Evolutionary conservation across 768 basidiomycete genomes (phyloP).

Genomic region (Phanerochaete sordida): DNA sequence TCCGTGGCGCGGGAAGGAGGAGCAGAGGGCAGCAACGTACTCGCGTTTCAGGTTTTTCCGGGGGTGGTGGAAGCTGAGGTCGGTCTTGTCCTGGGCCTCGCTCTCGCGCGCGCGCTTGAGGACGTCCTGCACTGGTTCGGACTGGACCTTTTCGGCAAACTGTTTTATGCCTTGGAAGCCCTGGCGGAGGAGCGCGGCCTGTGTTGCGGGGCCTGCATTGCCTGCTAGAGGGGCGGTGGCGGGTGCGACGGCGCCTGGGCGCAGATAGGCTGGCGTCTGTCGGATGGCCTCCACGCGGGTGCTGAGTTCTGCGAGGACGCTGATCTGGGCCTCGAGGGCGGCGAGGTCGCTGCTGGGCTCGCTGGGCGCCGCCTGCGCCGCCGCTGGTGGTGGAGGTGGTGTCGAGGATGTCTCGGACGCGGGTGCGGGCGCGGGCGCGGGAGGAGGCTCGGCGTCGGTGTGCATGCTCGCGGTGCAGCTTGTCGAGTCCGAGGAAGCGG

Average conservation of each 20-base stretch:
- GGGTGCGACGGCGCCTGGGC: slow-evolving; percentile 32
- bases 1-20: neutral
- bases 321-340: slow-evolving; percentile 40
- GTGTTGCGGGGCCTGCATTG: slow-evolving; percentile 26
- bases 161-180: slow-evolving; percentile 47
- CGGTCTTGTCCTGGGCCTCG: slow-evolving; percentile 46
- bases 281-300: slow-evolving; percentile 41
- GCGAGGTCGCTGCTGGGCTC: slow-evolving; percentile 1
- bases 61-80: slow-evolving; percentile 42
- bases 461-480: too few species aligned
- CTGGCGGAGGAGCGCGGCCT: slow-evolving; percentile 19
- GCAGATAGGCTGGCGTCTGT: slow-evolving; percentile 41
- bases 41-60: slow-evolving; percentile 57
- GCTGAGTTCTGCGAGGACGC: slow-evolving; percentile 44
- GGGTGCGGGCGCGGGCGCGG: too few species aligned
- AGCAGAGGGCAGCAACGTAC: slow-evolving; percentile 16
- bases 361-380: too few species aligned
- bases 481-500: too few species aligned
- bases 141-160: slow-evolving; percentile 44
- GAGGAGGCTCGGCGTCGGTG: too few species aligned
- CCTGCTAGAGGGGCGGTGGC: slow-evolving; percentile 18
- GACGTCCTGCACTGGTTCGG: slow-evolving; percentile 56
- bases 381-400: neutral
- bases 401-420: neutral
- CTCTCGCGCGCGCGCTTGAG: slow-evolving; percentile 53